Base-by-base conservation (phyloP, 208 protist species). In the Crithidia expoeki region DNA sequence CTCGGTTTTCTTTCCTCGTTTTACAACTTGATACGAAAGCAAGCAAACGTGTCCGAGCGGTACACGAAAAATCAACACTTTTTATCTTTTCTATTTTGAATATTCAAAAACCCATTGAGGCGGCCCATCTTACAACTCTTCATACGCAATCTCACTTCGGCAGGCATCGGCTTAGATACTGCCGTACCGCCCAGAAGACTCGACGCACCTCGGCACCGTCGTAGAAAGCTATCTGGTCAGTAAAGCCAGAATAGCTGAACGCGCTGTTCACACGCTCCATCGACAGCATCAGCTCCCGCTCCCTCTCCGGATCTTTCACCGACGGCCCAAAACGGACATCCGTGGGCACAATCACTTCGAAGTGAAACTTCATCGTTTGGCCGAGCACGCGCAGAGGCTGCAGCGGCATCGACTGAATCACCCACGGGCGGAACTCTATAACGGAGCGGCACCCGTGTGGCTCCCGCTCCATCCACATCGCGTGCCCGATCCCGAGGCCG, bases 341-440 rank as follows among this genome's bases (percentile, higher is more conserved):
- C 2, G 52, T 42, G 11, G 83, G 76, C 9, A 38, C 17, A 14
- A 88, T 34, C 19, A 25, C 3, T 2, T 72, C 33, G 30, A 83
- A 85, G 56, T 71, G 25, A 19, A 79, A 69, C n/a, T 71, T 57
- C 51, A 82, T 73, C 16, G 47, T 52, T 2, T 42, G 17, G 3
- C 70, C 57, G 33, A 77, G 62, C 21, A 55, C 11, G 33, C 68
- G 59, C 42, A 64, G 60, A 30, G 79, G 73, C 36, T 79, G 72
- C 17, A 67, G 44, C 14, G 70, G 68, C 40, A 74, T 74, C 0
- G 30, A 42, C 25, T 72, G 58, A 23, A 79, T 74, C 33, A 76
- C 84, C 56, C 70, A 86, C 23, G 77, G 78, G 44, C 84, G 80
- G 56, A 90, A 62, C 66, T 86, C 84, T 23, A 90, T 70, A 10